Evolutionary conservation across 1,284 basidiomycete species (phyloP).

Genomic region (Apiotrichum laibachii): DNA sequence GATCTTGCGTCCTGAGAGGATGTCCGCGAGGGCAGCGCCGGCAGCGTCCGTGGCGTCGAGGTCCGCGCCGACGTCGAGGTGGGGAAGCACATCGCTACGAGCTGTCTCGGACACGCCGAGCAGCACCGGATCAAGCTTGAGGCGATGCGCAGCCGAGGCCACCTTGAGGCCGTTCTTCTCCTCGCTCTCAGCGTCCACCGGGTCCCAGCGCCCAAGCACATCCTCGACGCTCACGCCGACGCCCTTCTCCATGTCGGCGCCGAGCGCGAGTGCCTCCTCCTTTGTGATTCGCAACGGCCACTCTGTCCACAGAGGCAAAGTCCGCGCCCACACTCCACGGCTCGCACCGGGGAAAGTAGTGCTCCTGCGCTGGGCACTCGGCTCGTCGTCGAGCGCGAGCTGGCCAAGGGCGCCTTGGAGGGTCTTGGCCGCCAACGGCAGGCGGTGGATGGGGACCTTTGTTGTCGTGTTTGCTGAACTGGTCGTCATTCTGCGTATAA

Average conservation of each 20-base stretch:
- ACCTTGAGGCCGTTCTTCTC: slow-evolving; percentile 28
- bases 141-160: slow-evolving; percentile 53
- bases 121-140: slow-evolving; percentile 61
- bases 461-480: not conserved
- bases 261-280: slow-evolving; percentile 61
- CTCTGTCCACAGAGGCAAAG: slow-evolving; percentile 73
- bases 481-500: not conserved
- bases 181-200: slow-evolving; percentile 31
- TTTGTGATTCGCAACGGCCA: slow-evolving; percentile 79
- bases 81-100: slow-evolving; percentile 72
- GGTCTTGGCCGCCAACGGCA: slow-evolving; percentile 36
- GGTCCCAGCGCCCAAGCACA: slow-evolving; percentile 53
- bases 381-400: slow-evolving; percentile 51
- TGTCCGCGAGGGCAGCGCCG: slow-evolving; percentile 69
- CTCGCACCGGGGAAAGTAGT: slow-evolving; percentile 55
- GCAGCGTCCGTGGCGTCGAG: slow-evolving; percentile 62
- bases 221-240: slow-evolving; percentile 57
- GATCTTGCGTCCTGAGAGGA: slow-evolving; percentile 73
- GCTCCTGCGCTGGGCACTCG: slow-evolving; percentile 71
- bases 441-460: slow-evolving; percentile 27
- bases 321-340: slow-evolving; percentile 64
- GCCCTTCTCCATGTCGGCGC: slow-evolving; percentile 58
- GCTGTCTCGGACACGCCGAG: slow-evolving; percentile 65
- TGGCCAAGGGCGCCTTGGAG: slow-evolving; percentile 34
- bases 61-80: slow-evolving; percentile 69